phyloP scores from a whole-genome alignment of 257 asterid species.

The Rauvolfia tetraphylla region DNA sequence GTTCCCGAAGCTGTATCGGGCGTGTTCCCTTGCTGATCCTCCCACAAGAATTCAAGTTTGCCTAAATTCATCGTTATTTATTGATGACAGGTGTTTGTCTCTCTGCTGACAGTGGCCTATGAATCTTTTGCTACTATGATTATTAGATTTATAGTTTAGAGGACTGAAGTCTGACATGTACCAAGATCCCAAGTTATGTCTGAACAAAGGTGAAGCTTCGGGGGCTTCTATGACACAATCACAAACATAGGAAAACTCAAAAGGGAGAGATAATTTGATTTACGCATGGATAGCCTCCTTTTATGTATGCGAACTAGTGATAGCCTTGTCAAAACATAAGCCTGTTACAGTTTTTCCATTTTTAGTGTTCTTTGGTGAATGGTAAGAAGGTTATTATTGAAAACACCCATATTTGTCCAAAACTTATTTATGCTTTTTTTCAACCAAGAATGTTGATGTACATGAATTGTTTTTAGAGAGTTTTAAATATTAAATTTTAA shows the following conservation, averaged over 20 bases:
- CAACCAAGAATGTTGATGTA: too few relatives aligned
- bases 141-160: neutral
- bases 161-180: neutral
- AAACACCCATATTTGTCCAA: too few relatives aligned
- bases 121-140: neutral
- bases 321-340: too few relatives aligned
- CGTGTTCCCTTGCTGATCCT: neutral
- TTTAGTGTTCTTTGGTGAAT: too few relatives aligned
- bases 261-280: neutral
- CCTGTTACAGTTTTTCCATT: too few relatives aligned
- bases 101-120: neutral
- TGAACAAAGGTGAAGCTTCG: neutral
- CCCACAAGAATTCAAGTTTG: neutral
- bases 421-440: too few relatives aligned
- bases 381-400: too few relatives aligned
- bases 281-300: neutral
- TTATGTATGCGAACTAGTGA: too few relatives aligned
- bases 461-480: too few relatives aligned
- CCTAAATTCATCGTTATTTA: neutral
- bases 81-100: neutral
- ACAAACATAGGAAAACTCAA: neutral
- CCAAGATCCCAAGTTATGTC: neutral
- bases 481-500: too few relatives aligned
- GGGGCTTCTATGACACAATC: neutral
- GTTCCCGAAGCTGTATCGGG: neutral